These are phyloP conservation scores for Spiraea crenata DNA, from an alignment of 331 rosid species.

Conservation along the genomic window DNA sequence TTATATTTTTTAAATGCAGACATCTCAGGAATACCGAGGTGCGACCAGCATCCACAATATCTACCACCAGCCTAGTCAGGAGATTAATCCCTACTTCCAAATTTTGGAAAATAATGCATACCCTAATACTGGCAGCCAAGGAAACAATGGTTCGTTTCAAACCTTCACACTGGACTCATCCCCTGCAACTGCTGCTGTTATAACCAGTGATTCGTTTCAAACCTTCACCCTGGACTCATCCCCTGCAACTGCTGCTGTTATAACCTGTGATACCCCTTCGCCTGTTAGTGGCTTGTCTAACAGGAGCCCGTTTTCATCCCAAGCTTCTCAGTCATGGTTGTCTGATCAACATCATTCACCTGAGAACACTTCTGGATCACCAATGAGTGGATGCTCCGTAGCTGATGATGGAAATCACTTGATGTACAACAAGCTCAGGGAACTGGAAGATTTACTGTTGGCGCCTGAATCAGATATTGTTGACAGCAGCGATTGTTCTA, in stretches of 20 bases:
- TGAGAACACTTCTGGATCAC: slow-evolving; percentile 65
- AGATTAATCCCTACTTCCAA: slow-evolving; percentile 46
- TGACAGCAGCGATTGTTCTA: slow-evolving; percentile 46
- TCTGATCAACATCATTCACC: slow-evolving; percentile 75
- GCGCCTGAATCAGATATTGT: slow-evolving; percentile 67
- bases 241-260: slow-evolving; percentile 31
- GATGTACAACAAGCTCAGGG: slow-evolving; percentile 61
- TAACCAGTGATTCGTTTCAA: slow-evolving; percentile 56
- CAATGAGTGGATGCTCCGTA: slow-evolving; percentile 63
- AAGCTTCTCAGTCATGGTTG: slow-evolving; percentile 57
- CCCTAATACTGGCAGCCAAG: slow-evolving; percentile 52
- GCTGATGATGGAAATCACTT: slow-evolving; percentile 46
- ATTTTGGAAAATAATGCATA: slow-evolving; percentile 45
- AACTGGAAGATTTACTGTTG: slow-evolving; percentile 59
- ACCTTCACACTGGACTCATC: slow-evolving; percentile 73
- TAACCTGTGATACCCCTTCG: slow-evolving; percentile 66
- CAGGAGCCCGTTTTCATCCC: slow-evolving; percentile 67
- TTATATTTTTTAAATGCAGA: slow-evolving; percentile 46
- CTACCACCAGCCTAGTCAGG: slow-evolving; percentile 51
- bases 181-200: slow-evolving; percentile 31
- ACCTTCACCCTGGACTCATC: slow-evolving; percentile 73
- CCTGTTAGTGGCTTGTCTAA: slow-evolving; percentile 66
- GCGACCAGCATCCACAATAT: slow-evolving; percentile 38
- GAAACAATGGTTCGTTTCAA: slow-evolving; percentile 55
- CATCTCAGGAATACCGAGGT: slow-evolving; percentile 43